phyloP scores from a whole-genome alignment of 805 yeast species.

The Starmerella etchellsii region DNA sequence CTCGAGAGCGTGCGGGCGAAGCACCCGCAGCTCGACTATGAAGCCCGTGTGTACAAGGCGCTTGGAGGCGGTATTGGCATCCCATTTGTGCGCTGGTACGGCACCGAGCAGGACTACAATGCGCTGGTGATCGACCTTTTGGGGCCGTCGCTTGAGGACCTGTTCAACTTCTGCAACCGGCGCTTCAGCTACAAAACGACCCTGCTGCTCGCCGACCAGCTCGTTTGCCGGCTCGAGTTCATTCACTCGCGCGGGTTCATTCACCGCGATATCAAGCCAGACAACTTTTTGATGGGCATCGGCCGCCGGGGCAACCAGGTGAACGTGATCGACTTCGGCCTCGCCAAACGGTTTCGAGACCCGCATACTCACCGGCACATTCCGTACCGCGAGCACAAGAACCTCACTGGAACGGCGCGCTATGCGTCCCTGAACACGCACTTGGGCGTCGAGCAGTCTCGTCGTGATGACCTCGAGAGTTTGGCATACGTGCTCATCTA shows the following conservation, averaged over 20 bases:
- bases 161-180: constrained; percentile 90
- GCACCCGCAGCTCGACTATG: constrained; percentile 95
- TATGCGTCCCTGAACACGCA: constrained; percentile 93
- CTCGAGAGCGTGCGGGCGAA: constrained; percentile 79
- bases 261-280: constrained; percentile 76
- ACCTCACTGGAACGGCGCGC: constrained; percentile 94
- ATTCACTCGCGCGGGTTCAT: constrained; percentile 89
- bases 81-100: constrained; percentile 94
- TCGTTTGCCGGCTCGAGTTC: constrained; percentile 85
- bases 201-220: constrained; percentile 81
- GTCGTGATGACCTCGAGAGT: constrained; percentile 93
- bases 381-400: constrained; percentile 91
- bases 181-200: constrained; percentile 90
- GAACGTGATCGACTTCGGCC: constrained; percentile 85
- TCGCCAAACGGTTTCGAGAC: constrained; percentile 87
- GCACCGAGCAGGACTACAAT: constrained; percentile 90
- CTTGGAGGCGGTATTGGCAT: constrained; percentile 94
- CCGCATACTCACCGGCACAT: constrained; percentile 89
- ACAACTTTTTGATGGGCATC: constrained; percentile 74
- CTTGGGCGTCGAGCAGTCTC: constrained; percentile 88
- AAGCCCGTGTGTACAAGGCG: constrained; percentile 89
- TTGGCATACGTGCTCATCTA: constrained; percentile 89
- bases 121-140: constrained; percentile 93
- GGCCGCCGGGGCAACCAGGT: constrained; percentile 93
- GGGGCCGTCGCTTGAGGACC: constrained; percentile 91